These are phyloP conservation scores for Zostera marina DNA, from an alignment of 116 monocot species.

Conservation along the genomic window DNA sequence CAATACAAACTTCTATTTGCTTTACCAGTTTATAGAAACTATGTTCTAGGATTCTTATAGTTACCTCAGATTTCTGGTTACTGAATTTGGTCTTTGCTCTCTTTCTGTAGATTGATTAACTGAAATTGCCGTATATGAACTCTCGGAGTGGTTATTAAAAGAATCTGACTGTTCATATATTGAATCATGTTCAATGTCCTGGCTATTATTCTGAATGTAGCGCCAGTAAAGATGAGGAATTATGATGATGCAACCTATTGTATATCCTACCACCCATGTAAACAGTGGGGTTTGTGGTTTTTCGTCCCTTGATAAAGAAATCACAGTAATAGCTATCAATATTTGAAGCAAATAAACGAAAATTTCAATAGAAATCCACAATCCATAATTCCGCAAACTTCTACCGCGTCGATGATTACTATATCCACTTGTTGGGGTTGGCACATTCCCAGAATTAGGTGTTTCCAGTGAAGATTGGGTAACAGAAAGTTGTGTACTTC, in stretches of 20 bases:
- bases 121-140: constrained; percentile 12
- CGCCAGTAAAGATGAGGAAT: constrained; percentile 63
- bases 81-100: constrained; percentile 6
- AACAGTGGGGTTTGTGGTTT: constrained; percentile 33
- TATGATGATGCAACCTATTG: constrained; percentile 33
- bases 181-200: constrained; percentile 18
- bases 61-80: constrained; percentile 24
- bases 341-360: constrained; percentile 38
- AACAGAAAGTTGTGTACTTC: constrained; percentile 7
- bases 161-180: constrained; percentile 4
- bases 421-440: constrained; percentile 19
- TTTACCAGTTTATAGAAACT: neutral
- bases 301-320: constrained; percentile 44
- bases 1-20: neutral
- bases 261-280: constrained; percentile 47
- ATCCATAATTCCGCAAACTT: constrained; percentile 35
- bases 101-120: constrained; percentile 12
- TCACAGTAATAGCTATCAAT: constrained; percentile 33
- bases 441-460: constrained; percentile 4
- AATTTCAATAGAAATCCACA: constrained; percentile 45
- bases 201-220: constrained; percentile 29
- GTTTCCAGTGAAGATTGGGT: constrained; percentile 15
- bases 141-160: constrained; percentile 4
- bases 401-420: constrained; percentile 10
- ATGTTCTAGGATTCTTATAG: neutral